Conservation (phyloP, 345 rosid species). For the Eucalyptus grandis region DNA sequence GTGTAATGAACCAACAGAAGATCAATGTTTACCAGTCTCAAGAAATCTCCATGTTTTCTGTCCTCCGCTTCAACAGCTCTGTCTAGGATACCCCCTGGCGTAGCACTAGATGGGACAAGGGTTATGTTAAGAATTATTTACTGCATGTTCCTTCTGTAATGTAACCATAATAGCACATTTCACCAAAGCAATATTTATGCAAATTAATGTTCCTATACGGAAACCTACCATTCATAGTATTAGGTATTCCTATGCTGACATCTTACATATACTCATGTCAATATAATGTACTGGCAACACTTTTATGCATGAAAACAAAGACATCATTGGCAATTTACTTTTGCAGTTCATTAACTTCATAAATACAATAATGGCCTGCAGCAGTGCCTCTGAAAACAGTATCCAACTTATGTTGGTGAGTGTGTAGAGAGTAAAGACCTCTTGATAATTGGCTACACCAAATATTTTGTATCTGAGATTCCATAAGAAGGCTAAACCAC, state of each 20-base stretch:
- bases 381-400: not conserved
- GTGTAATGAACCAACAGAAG: not conserved
- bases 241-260: not conserved
- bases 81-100: conserved; percentile 87
- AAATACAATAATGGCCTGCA: not conserved
- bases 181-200: not conserved
- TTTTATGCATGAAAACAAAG: not conserved
- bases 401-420: not conserved
- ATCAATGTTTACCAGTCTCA: conserved; percentile 56
- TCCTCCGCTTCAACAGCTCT: conserved; percentile 90
- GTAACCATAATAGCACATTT: not conserved
- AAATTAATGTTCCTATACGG: not conserved
- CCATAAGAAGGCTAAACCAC: not conserved
- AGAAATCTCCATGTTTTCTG: conserved; percentile 80
- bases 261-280: not conserved
- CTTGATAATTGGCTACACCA: not conserved
- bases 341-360: not conserved
- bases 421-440: not conserved
- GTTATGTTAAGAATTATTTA: not conserved
- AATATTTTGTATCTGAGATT: not conserved
- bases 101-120: conserved; percentile 36
- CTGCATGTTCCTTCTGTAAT: not conserved
- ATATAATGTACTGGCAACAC: not conserved
- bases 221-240: not conserved
- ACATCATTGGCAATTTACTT: not conserved